Conservation (phyloP, 306 rosid genomes). For the Dalbergia cochinchinensis region DNA sequence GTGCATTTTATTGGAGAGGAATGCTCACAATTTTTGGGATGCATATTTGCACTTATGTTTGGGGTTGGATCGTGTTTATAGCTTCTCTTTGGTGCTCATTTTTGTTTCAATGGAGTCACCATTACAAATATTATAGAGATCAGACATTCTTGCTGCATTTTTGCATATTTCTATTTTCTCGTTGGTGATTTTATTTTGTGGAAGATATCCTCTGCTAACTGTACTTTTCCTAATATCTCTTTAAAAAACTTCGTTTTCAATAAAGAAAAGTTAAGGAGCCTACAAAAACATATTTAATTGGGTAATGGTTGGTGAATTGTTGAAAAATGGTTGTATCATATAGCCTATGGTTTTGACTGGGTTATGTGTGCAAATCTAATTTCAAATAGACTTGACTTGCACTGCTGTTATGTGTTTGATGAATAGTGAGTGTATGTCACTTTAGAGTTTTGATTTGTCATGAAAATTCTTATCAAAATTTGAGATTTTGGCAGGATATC, state of each 20-base stretch:
- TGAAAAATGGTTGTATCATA: neutral
- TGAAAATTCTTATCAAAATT: constrained; percentile 21
- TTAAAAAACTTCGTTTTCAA: neutral
- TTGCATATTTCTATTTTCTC: no score
- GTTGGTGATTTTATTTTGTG: no score
- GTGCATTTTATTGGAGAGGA: constrained; percentile 21
- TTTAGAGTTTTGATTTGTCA: constrained; percentile 4
- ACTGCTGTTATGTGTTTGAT: constrained; percentile 1
- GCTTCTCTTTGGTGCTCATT: constrained; percentile 22
- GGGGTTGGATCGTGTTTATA: constrained; percentile 8
- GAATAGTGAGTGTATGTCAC: neutral
- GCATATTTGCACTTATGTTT: constrained; percentile 5
- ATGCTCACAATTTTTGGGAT: neutral
- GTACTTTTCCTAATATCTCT: neutral
- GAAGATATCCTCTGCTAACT: neutral
- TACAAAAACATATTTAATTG: constrained; percentile 2
- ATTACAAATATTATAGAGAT: no score
- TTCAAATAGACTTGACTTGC: neutral
- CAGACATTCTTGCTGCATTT: no score
- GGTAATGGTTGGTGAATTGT: neutral
- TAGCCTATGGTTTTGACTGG: neutral
- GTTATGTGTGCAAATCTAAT: constrained; percentile 14
- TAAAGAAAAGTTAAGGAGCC: neutral
- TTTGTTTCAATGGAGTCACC: neutral
- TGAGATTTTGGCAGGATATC: constrained; percentile 64